phyloP scores from a whole-genome alignment of 306 rosid species.

The Mimosa bimucronata region DNA sequence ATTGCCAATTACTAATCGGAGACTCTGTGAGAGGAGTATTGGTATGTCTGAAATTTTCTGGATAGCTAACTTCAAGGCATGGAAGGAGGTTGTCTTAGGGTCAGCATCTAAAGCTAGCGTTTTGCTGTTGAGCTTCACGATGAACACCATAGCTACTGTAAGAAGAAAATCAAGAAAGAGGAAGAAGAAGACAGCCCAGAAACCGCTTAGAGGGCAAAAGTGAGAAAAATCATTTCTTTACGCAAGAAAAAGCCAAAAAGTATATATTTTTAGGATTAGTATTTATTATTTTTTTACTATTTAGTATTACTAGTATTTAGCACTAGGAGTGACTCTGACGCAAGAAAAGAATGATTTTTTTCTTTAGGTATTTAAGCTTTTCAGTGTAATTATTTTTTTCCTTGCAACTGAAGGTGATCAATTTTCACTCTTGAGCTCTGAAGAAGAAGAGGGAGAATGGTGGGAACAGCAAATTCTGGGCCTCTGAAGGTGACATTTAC shows the following conservation, averaged over 20 bases:
- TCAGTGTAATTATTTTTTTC: too few species aligned
- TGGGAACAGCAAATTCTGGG: slow-evolving; percentile 17
- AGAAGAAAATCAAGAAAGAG: background rate
- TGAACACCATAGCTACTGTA: background rate
- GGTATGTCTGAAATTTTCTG: background rate
- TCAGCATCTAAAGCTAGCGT: background rate
- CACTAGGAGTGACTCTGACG: background rate
- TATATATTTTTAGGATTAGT: background rate
- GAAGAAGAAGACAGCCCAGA: background rate
- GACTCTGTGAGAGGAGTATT: background rate
- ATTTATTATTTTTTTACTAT: background rate
- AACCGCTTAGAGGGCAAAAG: background rate
- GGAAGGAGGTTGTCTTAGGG: background rate
- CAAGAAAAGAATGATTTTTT: background rate
- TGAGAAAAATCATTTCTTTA: background rate
- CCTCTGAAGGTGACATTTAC: slow-evolving; percentile 63
- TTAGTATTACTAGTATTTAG: too few species aligned
- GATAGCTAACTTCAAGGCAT: background rate
- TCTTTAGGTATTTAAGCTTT: background rate
- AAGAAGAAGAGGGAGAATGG: background rate
- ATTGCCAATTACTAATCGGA: background rate
- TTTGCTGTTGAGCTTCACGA: background rate
- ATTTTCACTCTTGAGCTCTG: background rate
- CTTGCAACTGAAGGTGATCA: too few species aligned
- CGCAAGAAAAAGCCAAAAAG: background rate